phyloP scores from a whole-genome alignment of 768 basidiomycete genomes.

The Neoboletus subvelutipes region DNA sequence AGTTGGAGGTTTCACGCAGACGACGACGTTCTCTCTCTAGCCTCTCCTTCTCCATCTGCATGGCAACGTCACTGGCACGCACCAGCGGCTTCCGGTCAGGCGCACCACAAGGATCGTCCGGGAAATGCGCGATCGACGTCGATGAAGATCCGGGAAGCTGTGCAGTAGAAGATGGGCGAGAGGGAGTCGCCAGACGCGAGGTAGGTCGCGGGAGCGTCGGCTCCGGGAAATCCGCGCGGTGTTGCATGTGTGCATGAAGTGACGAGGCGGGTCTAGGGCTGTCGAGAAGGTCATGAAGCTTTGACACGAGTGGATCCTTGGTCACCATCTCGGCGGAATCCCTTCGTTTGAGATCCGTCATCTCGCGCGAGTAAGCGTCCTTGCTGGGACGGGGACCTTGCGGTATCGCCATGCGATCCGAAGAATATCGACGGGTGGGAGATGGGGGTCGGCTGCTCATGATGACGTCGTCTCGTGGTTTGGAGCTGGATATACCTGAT shows the following conservation, averaged over 20 bases:
- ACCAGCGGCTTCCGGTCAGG: slow-evolving; percentile 35
- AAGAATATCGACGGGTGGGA: slow-evolving; percentile 24
- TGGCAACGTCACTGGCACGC: slow-evolving; percentile 53
- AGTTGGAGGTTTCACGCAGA: slow-evolving; percentile 21
- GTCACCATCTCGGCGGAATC: slow-evolving; percentile 19
- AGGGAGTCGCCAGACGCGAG: slow-evolving; percentile 21
- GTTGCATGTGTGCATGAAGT: slow-evolving; percentile 38
- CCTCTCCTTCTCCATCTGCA: slow-evolving; percentile 50
- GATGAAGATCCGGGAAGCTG: slow-evolving; percentile 21
- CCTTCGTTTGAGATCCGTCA: slow-evolving; percentile 22
- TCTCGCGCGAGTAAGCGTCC: slow-evolving; percentile 22
- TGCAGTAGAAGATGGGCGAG: slow-evolving; percentile 25
- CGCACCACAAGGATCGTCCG: slow-evolving; percentile 10
- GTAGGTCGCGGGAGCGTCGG: slow-evolving; percentile 22
- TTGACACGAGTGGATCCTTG: slow-evolving; percentile 36
- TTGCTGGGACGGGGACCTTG: slow-evolving; percentile 21
- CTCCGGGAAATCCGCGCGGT: slow-evolving; percentile 30
- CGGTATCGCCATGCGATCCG: slow-evolving; percentile 18
- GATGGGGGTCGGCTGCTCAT: slow-evolving; percentile 32
- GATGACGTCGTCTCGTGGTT: slow-evolving; percentile 29
- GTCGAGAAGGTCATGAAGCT: slow-evolving; percentile 49
- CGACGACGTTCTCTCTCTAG: slow-evolving; percentile 36
- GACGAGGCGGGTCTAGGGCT: slow-evolving; percentile 42
- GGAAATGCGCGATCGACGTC: slow-evolving; percentile 12
- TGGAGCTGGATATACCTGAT: slow-evolving; percentile 24